These are phyloP conservation scores for Cercis canadensis DNA, from an alignment of 306 rosid species.

Conservation along the genomic window DNA sequence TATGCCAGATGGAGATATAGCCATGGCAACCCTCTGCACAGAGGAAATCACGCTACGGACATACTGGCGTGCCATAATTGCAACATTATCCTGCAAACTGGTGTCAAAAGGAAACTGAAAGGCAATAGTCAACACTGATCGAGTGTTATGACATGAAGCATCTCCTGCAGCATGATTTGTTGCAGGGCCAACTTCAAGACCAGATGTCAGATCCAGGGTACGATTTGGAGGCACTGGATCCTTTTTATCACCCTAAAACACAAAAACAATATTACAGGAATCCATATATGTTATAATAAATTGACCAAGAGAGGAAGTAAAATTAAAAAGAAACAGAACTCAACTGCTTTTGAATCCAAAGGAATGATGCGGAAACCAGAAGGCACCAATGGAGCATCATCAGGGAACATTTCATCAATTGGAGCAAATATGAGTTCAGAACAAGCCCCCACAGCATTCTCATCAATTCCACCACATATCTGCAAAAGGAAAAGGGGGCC, in stretches of 20 bases:
- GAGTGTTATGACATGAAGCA: constrained; percentile 57
- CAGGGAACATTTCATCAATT: constrained; percentile 89
- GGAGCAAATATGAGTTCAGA: constrained; percentile 92
- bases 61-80: constrained; percentile 88
- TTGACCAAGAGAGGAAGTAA: background rate
- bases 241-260: constrained; percentile 71
- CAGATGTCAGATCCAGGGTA: constrained; percentile 87
- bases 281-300: background rate
- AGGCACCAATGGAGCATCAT: constrained; percentile 86
- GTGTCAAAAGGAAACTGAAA: constrained; percentile 94
- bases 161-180: constrained; percentile 56
- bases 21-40: constrained; percentile 95
- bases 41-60: constrained; percentile 87
- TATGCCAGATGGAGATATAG: constrained; percentile 85
- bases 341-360: constrained; percentile 91
- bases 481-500: constrained; percentile 34
- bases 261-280: constrained; percentile 11
- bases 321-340: constrained; percentile 45
- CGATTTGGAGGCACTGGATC: constrained; percentile 62
- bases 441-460: constrained; percentile 80
- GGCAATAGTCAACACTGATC: constrained; percentile 94
- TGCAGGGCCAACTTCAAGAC: constrained; percentile 81
- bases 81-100: constrained; percentile 78
- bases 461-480: constrained; percentile 86
- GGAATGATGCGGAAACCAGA: constrained; percentile 97